Percentiles rank a stretch among this genome's conserved stretches.
These are phyloP conservation scores for Tetrahymena elliotti DNA, from an alignment of 73 alveolate species.

Conservation along the genomic window DNA sequence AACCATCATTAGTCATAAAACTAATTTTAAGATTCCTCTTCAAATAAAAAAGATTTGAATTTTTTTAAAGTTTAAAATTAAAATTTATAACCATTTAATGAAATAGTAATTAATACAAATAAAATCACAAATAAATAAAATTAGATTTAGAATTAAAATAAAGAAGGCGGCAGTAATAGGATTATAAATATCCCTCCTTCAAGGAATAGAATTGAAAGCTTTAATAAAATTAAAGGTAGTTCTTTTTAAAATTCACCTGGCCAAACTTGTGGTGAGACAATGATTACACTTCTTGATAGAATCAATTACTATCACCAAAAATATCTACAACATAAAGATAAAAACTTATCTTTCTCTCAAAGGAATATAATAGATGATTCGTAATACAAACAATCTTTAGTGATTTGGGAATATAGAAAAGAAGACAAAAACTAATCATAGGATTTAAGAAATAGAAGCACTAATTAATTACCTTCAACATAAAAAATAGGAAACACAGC, in stretches of 20 bases:
- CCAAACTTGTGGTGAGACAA: background rate
- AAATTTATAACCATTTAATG: background rate
- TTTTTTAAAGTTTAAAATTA: background rate
- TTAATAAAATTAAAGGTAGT: background rate
- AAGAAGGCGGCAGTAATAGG: background rate
- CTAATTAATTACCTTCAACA: background rate
- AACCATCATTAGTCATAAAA: background rate
- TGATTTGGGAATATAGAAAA: background rate
- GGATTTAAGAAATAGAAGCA: background rate
- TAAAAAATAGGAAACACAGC: background rate
- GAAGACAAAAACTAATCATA: background rate
- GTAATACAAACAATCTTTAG: background rate
- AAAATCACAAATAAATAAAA: background rate
- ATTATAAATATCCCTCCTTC: background rate
- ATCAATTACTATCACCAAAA: background rate
- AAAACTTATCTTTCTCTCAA: background rate
- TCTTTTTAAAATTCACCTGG: background rate
- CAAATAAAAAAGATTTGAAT: background rate
- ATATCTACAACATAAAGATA: background rate
- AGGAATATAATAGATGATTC: background rate
- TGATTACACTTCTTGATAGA: background rate
- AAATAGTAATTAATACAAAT: background rate
- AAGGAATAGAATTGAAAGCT: background rate
- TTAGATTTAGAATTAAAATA: background rate
- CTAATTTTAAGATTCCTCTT: background rate